These are phyloP conservation scores for Pseudogymnoascus sp. DNA, from an alignment of 2,329 filamentous ascomycete species.

Conservation along the genomic window DNA sequence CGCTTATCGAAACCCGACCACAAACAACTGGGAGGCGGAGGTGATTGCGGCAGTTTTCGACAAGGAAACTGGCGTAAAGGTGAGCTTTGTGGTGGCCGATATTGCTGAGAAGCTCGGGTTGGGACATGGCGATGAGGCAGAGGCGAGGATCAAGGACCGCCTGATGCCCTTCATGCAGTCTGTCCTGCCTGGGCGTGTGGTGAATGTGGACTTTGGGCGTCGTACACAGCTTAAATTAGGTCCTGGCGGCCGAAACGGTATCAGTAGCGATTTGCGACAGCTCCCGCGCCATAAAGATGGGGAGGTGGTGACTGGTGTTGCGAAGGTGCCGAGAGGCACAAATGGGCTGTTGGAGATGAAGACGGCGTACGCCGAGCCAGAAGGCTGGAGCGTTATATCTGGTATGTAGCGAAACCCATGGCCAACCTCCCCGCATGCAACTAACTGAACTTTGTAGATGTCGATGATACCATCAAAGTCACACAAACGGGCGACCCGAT, in stretches of 20 bases:
- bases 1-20: slow-evolving; percentile 52
- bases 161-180: slow-evolving; percentile 72
- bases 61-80: slow-evolving; percentile 56
- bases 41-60: slow-evolving; percentile 78
- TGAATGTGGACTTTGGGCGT: slow-evolving; percentile 53
- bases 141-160: slow-evolving; percentile 55
- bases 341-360: slow-evolving; percentile 53
- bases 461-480: slow-evolving; percentile 93
- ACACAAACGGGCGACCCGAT: slow-evolving; percentile 73
- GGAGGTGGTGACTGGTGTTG: slow-evolving; percentile 37
- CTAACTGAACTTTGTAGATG: slow-evolving; percentile 44
- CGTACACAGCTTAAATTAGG: slow-evolving; percentile 47
- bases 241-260: slow-evolving; percentile 63
- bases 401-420: slow-evolving; percentile 35
- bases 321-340: slow-evolving; percentile 42
- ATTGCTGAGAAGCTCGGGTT: slow-evolving; percentile 64
- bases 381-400: slow-evolving; percentile 79
- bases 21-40: slow-evolving; percentile 64
- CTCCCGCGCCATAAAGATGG: slow-evolving; percentile 43
- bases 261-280: slow-evolving; percentile 55
- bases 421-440: background rate
- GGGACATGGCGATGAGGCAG: slow-evolving; percentile 45
- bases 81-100: slow-evolving; percentile 60
- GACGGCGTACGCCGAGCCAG: slow-evolving; percentile 65
- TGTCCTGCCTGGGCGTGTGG: slow-evolving; percentile 60